Base-by-base conservation (phyloP, 202 grass and related monocot species). In the Schoenoplectus tabernaemontani region DNA sequence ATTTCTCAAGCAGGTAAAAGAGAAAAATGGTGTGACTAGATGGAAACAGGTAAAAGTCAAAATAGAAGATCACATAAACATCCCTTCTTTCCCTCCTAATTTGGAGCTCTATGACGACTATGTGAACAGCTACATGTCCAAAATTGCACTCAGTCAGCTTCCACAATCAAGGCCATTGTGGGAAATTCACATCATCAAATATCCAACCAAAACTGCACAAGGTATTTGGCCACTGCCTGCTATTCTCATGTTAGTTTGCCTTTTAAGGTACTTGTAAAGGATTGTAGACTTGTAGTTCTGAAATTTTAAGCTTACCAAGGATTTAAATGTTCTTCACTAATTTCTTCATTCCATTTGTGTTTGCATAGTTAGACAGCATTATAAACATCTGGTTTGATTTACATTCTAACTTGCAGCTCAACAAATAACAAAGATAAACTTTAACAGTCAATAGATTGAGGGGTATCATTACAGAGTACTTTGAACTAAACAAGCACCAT, bases 121-220 rank as follows among this genome's bases (percentile, higher is more conserved):
- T 34, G 63, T 83, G 2, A 46, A 48, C 9, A 80, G 63, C 4
- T 87, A 87, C 80, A 56, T 87, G 36, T 78, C 80, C 15, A 11
- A 63, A 32, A 79, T 87, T 9, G 85, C 85, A 17, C 1, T 51
- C 2, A 41, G 1, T 32, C 36, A 53, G 50, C 61, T 83, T 68
- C 38, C 80, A 7, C 63, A 70, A 59, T 47, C 38, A 57, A 59
- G 7, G 4, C 85, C 85, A 7, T 41, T 87, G 37, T 87, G 85
- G 85, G 80, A 79, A 44, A 43, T 87, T n/a, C 85, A 87, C 73
- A 79, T 87, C 73, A 72, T 87, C 72, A 87, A 87, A 64, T 87
- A 83, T 12, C 61, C 71, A 36, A 86, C 85, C 12, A 82, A 70
- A 66, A 32, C 41, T 7, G 71, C 79, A 4, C 30, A 61, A 36